Evolutionary conservation across 108 stramenopile genomes (phyloP).

Genomic region (Nannochloropsis salina): DNA sequence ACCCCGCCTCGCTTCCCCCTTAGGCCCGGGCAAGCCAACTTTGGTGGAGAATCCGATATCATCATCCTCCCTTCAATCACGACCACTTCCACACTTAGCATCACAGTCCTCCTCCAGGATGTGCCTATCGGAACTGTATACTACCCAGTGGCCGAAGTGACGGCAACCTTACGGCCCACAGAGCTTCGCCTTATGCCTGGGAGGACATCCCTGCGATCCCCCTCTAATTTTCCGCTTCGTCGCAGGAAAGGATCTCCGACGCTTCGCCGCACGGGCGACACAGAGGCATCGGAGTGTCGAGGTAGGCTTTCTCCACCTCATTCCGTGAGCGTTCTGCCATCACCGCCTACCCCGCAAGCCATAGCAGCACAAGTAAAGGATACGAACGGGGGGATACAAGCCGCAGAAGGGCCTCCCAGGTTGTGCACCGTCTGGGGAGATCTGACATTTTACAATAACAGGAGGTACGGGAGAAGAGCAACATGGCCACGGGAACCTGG

Average conservation of each 20-base stretch:
- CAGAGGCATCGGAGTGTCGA: no score
- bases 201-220: no score
- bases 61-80: neutral
- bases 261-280: no score
- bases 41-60: constrained; percentile 15
- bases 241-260: no score
- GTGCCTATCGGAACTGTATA: neutral
- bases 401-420: neutral
- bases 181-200: neutral
- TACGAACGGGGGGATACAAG: neutral
- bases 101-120: neutral
- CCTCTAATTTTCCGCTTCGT: no score
- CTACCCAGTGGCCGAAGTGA: neutral
- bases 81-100: neutral
- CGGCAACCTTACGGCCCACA: neutral
- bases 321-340: no score
- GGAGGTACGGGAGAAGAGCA: neutral
- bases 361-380: no score
- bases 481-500: neutral
- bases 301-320: no score
- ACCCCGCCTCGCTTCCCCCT: neutral
- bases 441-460: neutral
- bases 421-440: neutral
- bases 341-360: no score
- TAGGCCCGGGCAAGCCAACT: neutral